These are phyloP conservation scores for Botryotinia convoluta DNA, from an alignment of 2,329 filamentous ascomycete genomes.

Conservation along the genomic window DNA sequence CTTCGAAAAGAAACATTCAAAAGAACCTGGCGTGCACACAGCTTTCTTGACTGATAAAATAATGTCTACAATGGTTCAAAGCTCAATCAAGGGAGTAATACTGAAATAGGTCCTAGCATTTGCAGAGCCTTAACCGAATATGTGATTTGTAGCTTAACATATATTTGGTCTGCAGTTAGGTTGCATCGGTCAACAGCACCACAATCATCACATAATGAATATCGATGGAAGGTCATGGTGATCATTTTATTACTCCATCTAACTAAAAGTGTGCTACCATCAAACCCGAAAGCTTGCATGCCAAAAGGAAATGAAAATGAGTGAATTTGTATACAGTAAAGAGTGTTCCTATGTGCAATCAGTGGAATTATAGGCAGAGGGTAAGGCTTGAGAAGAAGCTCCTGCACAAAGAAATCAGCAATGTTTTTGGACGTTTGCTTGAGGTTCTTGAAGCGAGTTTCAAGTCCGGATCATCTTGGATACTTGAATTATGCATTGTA, in stretches of 20 bases:
- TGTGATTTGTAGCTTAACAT: not conserved
- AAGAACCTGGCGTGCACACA: not conserved
- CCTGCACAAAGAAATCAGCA: conserved; percentile 36
- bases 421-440: conserved; percentile 27
- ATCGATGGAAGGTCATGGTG: not conserved
- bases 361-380: conserved; percentile 26
- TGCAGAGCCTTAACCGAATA: not conserved
- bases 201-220: not conserved
- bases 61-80: not conserved
- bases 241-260: conserved; percentile 12
- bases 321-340: conserved; percentile 27
- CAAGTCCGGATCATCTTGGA: not conserved
- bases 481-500: conserved; percentile 9
- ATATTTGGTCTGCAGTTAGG: not conserved
- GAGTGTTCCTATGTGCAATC: conserved; percentile 35
- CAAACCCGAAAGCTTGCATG: not conserved
- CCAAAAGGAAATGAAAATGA: conserved; percentile 5
- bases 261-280: conserved; percentile 5
- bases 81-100: not conserved
- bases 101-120: not conserved
- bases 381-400: conserved; percentile 23
- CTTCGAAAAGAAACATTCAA: not conserved
- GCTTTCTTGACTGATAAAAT: not conserved
- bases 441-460: conserved; percentile 10
- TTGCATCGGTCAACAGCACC: not conserved